Conservation (phyloP, 768 basidiomycete species). For the Mycena rebaudengoi region DNA sequence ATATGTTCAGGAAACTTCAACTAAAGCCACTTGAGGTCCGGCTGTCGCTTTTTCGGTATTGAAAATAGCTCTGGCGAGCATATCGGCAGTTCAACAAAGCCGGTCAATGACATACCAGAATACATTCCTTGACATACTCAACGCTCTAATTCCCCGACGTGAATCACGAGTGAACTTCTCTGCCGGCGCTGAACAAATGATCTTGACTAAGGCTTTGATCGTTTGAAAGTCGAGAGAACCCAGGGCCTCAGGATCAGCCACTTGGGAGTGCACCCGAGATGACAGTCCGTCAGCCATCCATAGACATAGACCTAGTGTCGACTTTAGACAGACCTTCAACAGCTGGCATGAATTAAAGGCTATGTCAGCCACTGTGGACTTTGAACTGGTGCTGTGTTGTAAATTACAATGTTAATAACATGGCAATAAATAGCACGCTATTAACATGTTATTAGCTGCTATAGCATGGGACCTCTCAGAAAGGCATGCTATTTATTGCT, state of each 20-base stretch:
- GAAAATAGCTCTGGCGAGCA: slow-evolving; percentile 7
- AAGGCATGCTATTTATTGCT: too few relatives aligned
- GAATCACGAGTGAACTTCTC: slow-evolving; percentile 8
- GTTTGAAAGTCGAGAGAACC: slow-evolving; percentile 4
- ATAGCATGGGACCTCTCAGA: too few relatives aligned
- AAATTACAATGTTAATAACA: too few relatives aligned
- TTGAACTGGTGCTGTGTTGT: too few relatives aligned
- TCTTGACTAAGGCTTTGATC: slow-evolving; percentile 10
- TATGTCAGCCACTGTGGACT: too few relatives aligned
- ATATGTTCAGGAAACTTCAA: slow-evolving; percentile 6
- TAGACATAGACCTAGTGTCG: slow-evolving; percentile 6
- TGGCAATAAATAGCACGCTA: too few relatives aligned
- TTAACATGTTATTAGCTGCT: too few relatives aligned
- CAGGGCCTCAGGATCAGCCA: slow-evolving; percentile 6
- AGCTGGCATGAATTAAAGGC: too few relatives aligned
- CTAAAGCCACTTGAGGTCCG: slow-evolving; percentile 3
- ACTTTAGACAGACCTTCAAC: too few relatives aligned
- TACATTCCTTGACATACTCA: slow-evolving; percentile 10
- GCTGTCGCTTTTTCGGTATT: slow-evolving; percentile 9
- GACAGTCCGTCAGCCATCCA: slow-evolving; percentile 5
- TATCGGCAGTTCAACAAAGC: slow-evolving; percentile 10
- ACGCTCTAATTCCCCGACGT: slow-evolving; percentile 1
- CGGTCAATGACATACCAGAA: slow-evolving; percentile 6
- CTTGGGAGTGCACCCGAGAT: slow-evolving; percentile 5
- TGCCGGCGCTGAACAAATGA: slow-evolving; percentile 10